Conservation (phyloP, 345 rosid species). For the Mallotus nudiflorus region DNA sequence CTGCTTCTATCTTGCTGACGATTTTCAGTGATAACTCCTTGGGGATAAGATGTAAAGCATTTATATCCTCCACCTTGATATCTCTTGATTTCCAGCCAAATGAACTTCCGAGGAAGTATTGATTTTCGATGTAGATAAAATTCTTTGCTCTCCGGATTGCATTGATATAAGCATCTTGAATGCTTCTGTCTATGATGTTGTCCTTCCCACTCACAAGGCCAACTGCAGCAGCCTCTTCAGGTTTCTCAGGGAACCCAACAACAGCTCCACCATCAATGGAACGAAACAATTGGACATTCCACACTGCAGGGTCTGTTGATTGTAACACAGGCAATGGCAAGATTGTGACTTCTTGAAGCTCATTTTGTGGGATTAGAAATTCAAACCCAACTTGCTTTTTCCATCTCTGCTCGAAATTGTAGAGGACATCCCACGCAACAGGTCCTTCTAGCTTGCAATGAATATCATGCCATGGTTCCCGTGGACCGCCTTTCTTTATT, state of each 20-base stretch:
- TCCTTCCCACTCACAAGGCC: constrained; percentile 65
- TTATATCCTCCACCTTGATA: constrained; percentile 45
- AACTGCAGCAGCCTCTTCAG: constrained; percentile 32
- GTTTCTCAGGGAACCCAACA: constrained; percentile 40
- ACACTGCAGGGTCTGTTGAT: constrained; percentile 33
- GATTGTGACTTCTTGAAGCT: constrained; percentile 25
- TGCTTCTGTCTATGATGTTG: constrained; percentile 62
- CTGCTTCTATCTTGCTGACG: constrained; percentile 70
- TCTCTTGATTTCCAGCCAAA: constrained; percentile 63
- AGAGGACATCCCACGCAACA: constrained; percentile 83
- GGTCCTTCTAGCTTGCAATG: constrained; percentile 90
- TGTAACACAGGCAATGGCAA: constrained; percentile 28
- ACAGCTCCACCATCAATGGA: constrained; percentile 64
- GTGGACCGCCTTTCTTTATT: constrained; percentile 74
- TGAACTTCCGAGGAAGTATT: constrained; percentile 81
- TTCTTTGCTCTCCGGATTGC: constrained; percentile 76
- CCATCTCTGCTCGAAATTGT: constrained; percentile 95
- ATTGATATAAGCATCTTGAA: constrained; percentile 77
- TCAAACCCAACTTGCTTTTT: constrained; percentile 44
- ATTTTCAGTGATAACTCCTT: constrained; percentile 79
- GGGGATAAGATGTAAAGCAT: constrained; percentile 70
- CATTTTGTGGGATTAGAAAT: constrained; percentile 32
- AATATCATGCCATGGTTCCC: constrained; percentile 97
- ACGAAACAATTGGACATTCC: constrained; percentile 73
- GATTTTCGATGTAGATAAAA: constrained; percentile 87